Evolutionary conservation across 371 early-diverging fungal genomes (phyloP).

Genomic region (Mucor plumbeus): DNA sequence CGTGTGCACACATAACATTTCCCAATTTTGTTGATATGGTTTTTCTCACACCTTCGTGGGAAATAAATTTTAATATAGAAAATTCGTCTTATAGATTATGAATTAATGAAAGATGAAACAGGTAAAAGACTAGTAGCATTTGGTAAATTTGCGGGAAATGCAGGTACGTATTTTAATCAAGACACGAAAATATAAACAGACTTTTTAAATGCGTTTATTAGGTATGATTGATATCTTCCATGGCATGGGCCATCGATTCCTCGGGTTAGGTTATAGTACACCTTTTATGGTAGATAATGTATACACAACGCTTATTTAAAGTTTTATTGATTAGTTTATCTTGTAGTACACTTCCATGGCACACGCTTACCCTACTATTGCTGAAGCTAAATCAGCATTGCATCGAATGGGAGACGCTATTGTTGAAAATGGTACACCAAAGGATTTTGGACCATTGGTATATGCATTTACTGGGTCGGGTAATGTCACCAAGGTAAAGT

Average conservation of each 20-base stretch:
- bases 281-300: slow-evolving; percentile 81
- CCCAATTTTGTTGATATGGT: not conserved
- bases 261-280: slow-evolving; percentile 90
- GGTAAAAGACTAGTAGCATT: slow-evolving; percentile 89
- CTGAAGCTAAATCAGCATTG: slow-evolving; percentile 79
- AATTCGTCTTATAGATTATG: slow-evolving; percentile 94
- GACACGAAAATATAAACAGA: not conserved
- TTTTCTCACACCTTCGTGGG: slow-evolving; percentile 32
- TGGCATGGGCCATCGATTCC: slow-evolving; percentile 89
- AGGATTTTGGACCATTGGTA: slow-evolving; percentile 86
- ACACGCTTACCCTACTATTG: slow-evolving; percentile 83
- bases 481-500: slow-evolving; percentile 82
- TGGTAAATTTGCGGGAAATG: slow-evolving; percentile 94
- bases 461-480: slow-evolving; percentile 96
- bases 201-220: slow-evolving; percentile 7
- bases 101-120: slow-evolving; percentile 84
- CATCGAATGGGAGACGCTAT: slow-evolving; percentile 82
- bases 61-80: slow-evolving; percentile 52
- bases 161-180: slow-evolving; percentile 56
- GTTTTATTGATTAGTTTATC: not conserved
- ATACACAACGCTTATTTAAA: not conserved
- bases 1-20: not conserved
- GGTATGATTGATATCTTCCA: slow-evolving; percentile 93
- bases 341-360: slow-evolving; percentile 80
- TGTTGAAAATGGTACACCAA: slow-evolving; percentile 84